Evolutionary conservation across 139 green algal genomes (phyloP).

Genomic region (Monoraphidium neglectum): DNA sequence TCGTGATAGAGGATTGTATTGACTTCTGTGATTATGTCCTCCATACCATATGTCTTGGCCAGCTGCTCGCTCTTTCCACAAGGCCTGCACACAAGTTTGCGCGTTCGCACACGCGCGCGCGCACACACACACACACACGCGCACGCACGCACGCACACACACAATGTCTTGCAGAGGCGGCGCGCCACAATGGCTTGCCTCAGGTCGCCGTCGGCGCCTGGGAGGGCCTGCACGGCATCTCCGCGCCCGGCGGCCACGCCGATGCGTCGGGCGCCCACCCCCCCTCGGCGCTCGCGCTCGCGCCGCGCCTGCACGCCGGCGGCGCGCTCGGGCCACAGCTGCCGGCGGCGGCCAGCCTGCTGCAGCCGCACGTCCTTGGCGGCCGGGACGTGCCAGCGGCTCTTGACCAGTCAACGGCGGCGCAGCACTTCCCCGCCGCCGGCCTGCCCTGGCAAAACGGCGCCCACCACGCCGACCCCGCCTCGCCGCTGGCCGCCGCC

Average conservation of each 20-base stretch:
- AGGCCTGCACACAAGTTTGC: too few relatives aligned
- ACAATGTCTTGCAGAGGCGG: constrained; percentile 16
- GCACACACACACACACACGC: too few relatives aligned
- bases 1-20: too few relatives aligned
- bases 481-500: too few relatives aligned
- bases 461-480: too few relatives aligned
- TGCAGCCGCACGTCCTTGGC: not conserved
- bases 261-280: not conserved
- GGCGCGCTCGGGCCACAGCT: not conserved
- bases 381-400: not conserved
- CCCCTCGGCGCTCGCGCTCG: not conserved
- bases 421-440: not conserved
- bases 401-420: not conserved
- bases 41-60: too few relatives aligned
- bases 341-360: not conserved
- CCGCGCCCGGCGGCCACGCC: not conserved
- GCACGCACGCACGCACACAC: too few relatives aligned
- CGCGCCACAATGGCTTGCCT: constrained; percentile 16
- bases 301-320: not conserved
- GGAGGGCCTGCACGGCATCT: constrained; percentile 16
- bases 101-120: too few relatives aligned
- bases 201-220: constrained; percentile 27
- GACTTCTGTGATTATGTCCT: too few relatives aligned
- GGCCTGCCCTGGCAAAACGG: too few relatives aligned
- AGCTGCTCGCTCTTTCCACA: too few relatives aligned